Base-by-base conservation (phyloP, 2,329 filamentous ascomycete genomes). In the Helotiales sp. region DNA sequence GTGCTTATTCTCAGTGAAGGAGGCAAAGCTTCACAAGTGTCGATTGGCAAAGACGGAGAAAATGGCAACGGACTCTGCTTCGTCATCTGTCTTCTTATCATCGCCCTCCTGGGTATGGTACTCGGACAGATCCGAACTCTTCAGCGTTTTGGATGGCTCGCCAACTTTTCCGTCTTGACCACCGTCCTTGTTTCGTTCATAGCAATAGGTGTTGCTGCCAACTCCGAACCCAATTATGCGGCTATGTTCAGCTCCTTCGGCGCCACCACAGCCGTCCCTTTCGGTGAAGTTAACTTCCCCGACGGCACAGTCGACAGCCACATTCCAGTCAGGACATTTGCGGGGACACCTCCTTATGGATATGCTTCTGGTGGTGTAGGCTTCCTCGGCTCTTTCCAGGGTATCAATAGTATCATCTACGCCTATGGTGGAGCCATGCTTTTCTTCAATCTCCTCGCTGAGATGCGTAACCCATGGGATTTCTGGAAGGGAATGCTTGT, bases 341-440 rank as follows among this genome's bases (percentile, higher is more conserved):
- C 55, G 9, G 58, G 61, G 5, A 46, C 58, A 9, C 31, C 56
- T 15, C 52, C 56, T 31, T 46, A 57, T 8, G 55, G 60, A 49
- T 59, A 49, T 34, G 57, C 62, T 5, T 64, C 57, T 38, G 62
- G 57, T 50, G 57, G 57, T 22, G 36, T 31, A 10, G 62, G 60
- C 22, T 63, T 63, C 55, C 54, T 64, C 12, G 62, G 60, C 25
- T 49, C 61, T 56, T 62, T 54, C 63, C 58, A 65, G 42, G 63
- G 63, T 51, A 55, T 65, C 31, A 65, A 63, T 22, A 54, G 17
- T 19, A 61, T 76, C 12, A 81, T 85, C 15, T 81, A 80, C 54
- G 77, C 81, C 0, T 86, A 84, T 60, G 81, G 81, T 22, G 83
- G 83, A 13, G 79, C 79, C 2, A 78, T 81, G 67, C 70, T 85